phyloP scores from a whole-genome alignment of 257 asterid species.

The Paulownia fortunei region DNA sequence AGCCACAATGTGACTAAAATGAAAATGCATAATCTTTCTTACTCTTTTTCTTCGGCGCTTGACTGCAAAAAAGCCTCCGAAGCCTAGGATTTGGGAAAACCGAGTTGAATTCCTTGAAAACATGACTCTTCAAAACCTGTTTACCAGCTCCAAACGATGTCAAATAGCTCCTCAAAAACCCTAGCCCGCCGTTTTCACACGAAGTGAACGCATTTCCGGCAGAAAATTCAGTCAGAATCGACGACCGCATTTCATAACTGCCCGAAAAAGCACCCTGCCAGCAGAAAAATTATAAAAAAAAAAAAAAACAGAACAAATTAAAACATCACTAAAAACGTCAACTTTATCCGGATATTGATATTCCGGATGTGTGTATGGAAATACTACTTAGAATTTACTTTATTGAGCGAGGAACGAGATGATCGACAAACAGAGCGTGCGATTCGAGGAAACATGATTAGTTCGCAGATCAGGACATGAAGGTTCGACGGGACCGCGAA shows the following conservation, averaged over 20 bases:
- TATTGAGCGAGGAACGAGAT: conserved; percentile 42
- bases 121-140: conserved; percentile 31
- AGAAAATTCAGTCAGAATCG: conserved; percentile 38
- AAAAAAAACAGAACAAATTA: no score
- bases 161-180: conserved; percentile 58
- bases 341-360: background rate
- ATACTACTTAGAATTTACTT: conserved; percentile 37
- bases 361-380: background rate
- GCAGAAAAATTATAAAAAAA: background rate
- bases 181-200: conserved; percentile 43
- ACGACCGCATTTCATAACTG: conserved; percentile 45
- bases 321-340: background rate
- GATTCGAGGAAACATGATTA: conserved; percentile 62
- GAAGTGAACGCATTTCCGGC: conserved; percentile 37
- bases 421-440: conserved; percentile 54
- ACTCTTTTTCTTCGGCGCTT: conserved; percentile 68
- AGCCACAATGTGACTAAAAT: background rate
- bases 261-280: conserved; percentile 46
- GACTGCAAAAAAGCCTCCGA: conserved; percentile 64
- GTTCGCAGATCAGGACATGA: conserved; percentile 41
- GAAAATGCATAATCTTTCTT: conserved; percentile 20
- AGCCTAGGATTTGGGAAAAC: conserved; percentile 43
- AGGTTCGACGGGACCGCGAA: conserved; percentile 14
- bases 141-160: conserved; percentile 55
- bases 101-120: conserved; percentile 40